Base-by-base conservation (phyloP, 192 early-diverging fungal species). In the Gryganskiella cystojenkinii region DNA sequence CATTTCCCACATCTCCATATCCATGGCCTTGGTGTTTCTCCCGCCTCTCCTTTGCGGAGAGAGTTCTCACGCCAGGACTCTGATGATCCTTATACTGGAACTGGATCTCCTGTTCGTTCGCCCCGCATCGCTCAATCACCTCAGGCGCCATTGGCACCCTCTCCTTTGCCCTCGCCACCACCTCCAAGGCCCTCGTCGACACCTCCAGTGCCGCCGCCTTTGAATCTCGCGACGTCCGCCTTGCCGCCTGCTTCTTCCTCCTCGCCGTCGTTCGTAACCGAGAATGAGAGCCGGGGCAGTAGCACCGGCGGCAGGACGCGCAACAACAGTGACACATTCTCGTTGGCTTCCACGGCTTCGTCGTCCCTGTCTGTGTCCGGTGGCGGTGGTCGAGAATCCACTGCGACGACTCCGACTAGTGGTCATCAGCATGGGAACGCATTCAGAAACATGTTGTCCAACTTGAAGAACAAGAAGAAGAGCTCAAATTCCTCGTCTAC, bases 31-130 rank as follows among this genome's bases (percentile, higher is more conserved):
- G 62, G 60, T 0, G 45, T 64, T 19, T 30, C 46, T 3, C 61
- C 70, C 1, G 50, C 71, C 0, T 73, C 71, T 2, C 71, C 71
- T 15, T 31, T 73, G 4, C 71, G 71, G 11, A 64, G 31, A 25
- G 49, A 73, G 45, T 73, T 73, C 37, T 31, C 34, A 3, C 35
- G 40, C 3, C 46, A 57, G 6, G 61, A 65, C 13, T n/a, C n/a
- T n/a, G 65, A 49, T 33, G 49, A 56, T 6, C 3, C 4, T 17
- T 15, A 40, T 4, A 9, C 1, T 35, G 28, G 22, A 10, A 4
- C 63, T 13, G 37, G 37, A 13, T 40, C 37, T 20, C 22, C 47
- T 50, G 37, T 13, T 40, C 37, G 13, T 13, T 40, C 37, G 7
- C 37, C 37, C 13, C 37, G 37, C 7, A 40, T 40, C 37, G 37